phyloP scores from a whole-genome alignment of 768 basidiomycete species.

The Naganishia friedmannii region DNA sequence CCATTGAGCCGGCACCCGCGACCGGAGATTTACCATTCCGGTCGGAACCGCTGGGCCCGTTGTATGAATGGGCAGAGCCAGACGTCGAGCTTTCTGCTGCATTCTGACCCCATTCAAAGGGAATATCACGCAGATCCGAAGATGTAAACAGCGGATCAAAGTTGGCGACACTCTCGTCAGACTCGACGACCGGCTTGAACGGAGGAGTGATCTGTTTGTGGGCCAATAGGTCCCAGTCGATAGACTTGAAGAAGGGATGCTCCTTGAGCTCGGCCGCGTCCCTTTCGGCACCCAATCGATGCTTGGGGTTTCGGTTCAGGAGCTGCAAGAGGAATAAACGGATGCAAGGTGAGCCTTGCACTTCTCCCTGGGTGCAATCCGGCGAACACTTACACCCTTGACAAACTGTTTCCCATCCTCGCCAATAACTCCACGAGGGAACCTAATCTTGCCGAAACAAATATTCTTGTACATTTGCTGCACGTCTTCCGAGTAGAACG shows the following conservation, averaged over 20 bases:
- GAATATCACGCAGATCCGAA: constrained; percentile 74
- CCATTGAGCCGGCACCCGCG: constrained; percentile 33
- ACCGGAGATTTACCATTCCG: constrained; percentile 20
- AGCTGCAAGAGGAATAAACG: constrained; percentile 65
- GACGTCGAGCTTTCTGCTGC: constrained; percentile 47
- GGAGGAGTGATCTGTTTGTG: constrained; percentile 89
- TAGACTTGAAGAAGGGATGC: constrained; percentile 84
- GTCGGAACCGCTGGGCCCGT: constrained; percentile 36
- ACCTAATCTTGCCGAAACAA: constrained; percentile 97
- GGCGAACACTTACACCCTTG: constrained; percentile 72
- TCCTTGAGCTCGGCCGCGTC: constrained; percentile 93
- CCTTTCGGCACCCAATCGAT: constrained; percentile 83
- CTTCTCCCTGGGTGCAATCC: no score
- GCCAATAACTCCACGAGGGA: constrained; percentile 92
- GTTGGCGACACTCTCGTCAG: constrained; percentile 95
- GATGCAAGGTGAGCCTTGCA: no score
- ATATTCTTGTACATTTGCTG: constrained; percentile 99
- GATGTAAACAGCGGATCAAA: constrained; percentile 98
- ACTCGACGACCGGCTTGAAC: constrained; percentile 96
- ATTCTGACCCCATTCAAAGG: constrained; percentile 54
- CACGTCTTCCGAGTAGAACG: constrained; percentile 98
- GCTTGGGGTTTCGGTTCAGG: constrained; percentile 96
- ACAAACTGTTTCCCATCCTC: constrained; percentile 99
- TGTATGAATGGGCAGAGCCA: constrained; percentile 42
- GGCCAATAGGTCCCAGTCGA: constrained; percentile 84